A percentile compares a stretch with the other conserved stretches of the same genome.
These are phyloP conservation scores for Prunus padus DNA, from an alignment of 306 rosid species.

Conservation along the genomic window DNA sequence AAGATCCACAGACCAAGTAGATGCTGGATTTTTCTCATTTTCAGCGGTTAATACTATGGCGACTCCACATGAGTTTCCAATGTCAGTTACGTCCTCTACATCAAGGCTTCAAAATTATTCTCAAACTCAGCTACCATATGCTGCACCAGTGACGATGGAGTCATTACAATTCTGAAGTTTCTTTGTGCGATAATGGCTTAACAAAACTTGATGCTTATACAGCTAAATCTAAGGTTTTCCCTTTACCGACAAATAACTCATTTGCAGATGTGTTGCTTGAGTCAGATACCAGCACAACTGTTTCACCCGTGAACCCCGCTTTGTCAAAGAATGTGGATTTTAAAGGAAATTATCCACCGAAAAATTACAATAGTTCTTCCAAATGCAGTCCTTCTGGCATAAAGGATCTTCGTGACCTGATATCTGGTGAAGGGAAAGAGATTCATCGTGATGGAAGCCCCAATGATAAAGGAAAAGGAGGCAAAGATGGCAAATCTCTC, in stretches of 20 bases:
- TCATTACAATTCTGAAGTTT: neutral
- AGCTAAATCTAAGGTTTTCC: constrained; percentile 5
- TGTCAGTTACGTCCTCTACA: constrained; percentile 25
- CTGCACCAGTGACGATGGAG: constrained; percentile 7
- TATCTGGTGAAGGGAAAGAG: constrained; percentile 20
- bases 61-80: constrained; percentile 31
- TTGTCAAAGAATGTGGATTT: neutral
- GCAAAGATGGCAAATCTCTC: constrained; percentile 5
- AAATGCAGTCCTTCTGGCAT: neutral
- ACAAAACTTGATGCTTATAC: neutral
- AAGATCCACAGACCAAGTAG: constrained; percentile 12
- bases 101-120: constrained; percentile 24
- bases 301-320: neutral
- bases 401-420: neutral
- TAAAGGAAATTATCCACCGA: neutral
- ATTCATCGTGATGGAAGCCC: constrained; percentile 12
- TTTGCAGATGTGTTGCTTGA: constrained; percentile 6
- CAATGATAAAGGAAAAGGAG: constrained; percentile 2
- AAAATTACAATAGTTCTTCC: constrained; percentile 3
- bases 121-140: constrained; percentile 30
- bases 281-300: neutral
- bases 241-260: neutral
- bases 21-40: constrained; percentile 27
- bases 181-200: neutral
- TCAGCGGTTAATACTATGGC: constrained; percentile 23